These are phyloP conservation scores for Tetradesmus lagerheimii DNA, from an alignment of 139 green algal genomes.

Conservation along the genomic window DNA sequence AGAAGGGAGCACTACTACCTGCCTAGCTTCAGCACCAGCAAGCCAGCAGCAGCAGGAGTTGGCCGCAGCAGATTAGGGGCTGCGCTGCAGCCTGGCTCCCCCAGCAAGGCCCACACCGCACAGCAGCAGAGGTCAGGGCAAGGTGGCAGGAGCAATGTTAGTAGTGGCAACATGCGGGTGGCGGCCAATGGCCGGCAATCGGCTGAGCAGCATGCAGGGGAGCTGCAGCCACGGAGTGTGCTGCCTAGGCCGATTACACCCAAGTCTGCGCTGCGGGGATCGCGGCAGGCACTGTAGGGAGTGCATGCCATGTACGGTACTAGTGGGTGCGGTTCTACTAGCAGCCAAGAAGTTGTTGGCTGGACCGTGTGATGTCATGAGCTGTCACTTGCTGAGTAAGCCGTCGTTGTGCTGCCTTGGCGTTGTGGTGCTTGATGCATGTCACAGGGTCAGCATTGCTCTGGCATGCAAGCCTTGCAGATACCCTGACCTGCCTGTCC, in stretches of 20 bases:
- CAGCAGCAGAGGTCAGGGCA: not conserved
- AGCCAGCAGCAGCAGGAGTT: not conserved
- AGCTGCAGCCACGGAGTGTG: not conserved
- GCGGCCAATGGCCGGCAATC: not conserved
- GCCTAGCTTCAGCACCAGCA: not conserved
- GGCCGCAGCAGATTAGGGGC: not conserved
- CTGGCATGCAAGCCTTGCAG: no score
- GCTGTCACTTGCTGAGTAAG: no score
- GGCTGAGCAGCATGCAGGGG: not conserved
- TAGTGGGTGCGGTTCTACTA: no score
- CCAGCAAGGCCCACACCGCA: not conserved
- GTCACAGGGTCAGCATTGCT: no score
- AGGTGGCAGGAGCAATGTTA: not conserved
- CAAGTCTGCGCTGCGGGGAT: not conserved
- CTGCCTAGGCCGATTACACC: not conserved
- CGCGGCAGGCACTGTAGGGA: not conserved
- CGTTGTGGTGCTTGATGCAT: no score
- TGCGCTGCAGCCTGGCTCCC: not conserved
- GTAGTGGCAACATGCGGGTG: not conserved
- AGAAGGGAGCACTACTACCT: constrained; percentile 27
- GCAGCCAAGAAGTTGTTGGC: no score
- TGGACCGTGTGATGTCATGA: no score
- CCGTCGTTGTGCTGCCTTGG: no score
- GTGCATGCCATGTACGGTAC: no score
- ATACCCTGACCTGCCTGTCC: no score